Evolutionary conservation across 306 rosid genomes (phyloP), one percentile per base, ranked within the genome.

Genomic region (Cucumis cinereus): DNA sequence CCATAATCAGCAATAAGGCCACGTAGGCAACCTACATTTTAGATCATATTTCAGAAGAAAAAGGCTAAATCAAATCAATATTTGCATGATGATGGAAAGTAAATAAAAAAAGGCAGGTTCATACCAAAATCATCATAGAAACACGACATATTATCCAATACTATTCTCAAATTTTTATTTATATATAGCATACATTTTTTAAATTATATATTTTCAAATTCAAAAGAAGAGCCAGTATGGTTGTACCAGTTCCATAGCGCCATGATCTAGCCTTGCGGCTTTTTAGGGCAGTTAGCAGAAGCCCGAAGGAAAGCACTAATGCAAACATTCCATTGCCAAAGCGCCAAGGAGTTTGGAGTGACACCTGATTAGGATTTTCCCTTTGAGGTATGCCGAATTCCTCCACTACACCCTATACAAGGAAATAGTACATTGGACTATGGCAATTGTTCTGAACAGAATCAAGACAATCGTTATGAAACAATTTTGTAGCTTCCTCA

Each of bases 251-350:
- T 66, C 97, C 98, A 77, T 91, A 93, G 73, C 97, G 96, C 98
- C 98, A 93, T 19, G 93, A 88, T 89, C 98, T 88, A 77, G 98
- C 97, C 76, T 89, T 93, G 67, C 98, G 97, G 82, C 98, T 93
- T 83, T 77, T 82, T 22, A 93, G 84, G 75, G 93, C 96, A 14
- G 96, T 93, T 28, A 82, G 83, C 74, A 91, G 97, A 77, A 93
- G 98, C 80, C 98, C 97, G 33, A 93, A 93, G 30, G 98, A 91
- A 49, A 93, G 83, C 82, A 93, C 96, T 75, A 93, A 82, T 5
- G 97, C 98, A 86, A 93, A 93, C 98, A 91, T 93, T 82, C 98
- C 98, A 85, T 93, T 93, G 75, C 98, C 98, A 83, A 93, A 93
- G 62, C 87, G 83, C 98, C 98, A 93, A 47, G 97, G 79, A 73